Base-by-base conservation (phyloP, 805 yeast genomes). In the Trichomonascus vanleenenianus region DNA sequence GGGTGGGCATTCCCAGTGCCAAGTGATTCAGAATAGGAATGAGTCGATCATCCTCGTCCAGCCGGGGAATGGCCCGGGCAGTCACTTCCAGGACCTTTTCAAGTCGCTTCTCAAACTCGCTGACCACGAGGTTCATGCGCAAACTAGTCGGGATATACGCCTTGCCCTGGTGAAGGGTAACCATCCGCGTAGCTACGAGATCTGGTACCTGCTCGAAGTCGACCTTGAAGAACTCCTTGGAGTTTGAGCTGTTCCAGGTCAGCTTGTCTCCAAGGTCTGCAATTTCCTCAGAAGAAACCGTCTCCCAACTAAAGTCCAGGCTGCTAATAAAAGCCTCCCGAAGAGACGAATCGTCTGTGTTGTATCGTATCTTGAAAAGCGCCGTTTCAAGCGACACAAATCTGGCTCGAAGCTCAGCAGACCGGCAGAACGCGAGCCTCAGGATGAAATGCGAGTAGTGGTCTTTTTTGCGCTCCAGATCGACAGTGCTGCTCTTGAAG, bases 11-110 rank as follows among this genome's bases (percentile, higher is more conserved):
- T 10, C 87, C 87, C 27, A 76, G 73, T 0, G 94, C 78, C 40
- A 93, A 64, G 57, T 89, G 88, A 56, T 79, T 79, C 51, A 93
- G 70, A 25, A 93, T 78, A 0, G 97, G 97, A 43, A 88, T 67
- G 39, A 93, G 66, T 47, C 99, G 72, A 60, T 88, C 94, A 58
- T 88, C 96, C 66, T 91, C 97, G 58, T 88, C 96, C 46, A 91
- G 68, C 9, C 89, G 73, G 5, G 96, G 94, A 45, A 88, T 67
- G 16, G 84, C 75, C 58, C 83, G 84, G 55, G 87, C 80, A 0
- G 97, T 85, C 40, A 71, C 65, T 18, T 79, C 65, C 52, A 93
- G 68, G 16, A 79, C 76, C 14, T 63, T 59, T 2, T 62, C 60
- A 44, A 89, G 66, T 46, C 67, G 62, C 34, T 68, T 72, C 31